phyloP scores from a whole-genome alignment of 2,329 filamentous ascomycete genomes.

The Exophiala oligosperma region DNA sequence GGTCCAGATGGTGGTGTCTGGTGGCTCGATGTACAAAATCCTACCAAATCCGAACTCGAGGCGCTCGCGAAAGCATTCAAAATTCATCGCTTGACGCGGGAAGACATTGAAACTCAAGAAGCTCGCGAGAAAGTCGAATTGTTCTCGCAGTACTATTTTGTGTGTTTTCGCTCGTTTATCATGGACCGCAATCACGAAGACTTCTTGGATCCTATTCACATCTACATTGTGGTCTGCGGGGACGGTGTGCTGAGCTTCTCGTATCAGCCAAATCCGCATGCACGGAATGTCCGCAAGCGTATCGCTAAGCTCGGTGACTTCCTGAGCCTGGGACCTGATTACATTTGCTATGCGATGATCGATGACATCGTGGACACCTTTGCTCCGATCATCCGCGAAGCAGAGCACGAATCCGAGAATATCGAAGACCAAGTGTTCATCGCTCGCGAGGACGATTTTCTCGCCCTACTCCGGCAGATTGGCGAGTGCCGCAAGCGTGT shows the following conservation, averaged over 20 bases:
- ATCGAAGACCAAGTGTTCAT: conserved; percentile 97
- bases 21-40: conserved; percentile 95
- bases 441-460: conserved; percentile 85
- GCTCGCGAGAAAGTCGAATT: conserved; percentile 97
- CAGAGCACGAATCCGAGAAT: conserved; percentile 83
- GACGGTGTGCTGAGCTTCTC: conserved; percentile 95
- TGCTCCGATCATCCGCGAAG: conserved; percentile 80
- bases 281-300: conserved; percentile 82
- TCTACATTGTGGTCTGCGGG: conserved; percentile 95
- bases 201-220: conserved; percentile 91
- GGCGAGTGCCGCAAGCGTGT: conserved; percentile 91
- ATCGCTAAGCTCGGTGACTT: conserved; percentile 94
- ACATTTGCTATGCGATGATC: conserved; percentile 98
- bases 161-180: conserved; percentile 94
- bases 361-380: conserved; percentile 98
- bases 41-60: conserved; percentile 82
- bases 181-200: conserved; percentile 75
- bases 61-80: conserved; percentile 92
- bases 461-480: conserved; percentile 81
- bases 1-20: conserved; percentile 79
- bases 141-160: conserved; percentile 97
- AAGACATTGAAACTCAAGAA: conserved; percentile 94
- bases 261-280: conserved; percentile 83
- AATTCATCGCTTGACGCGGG: conserved; percentile 90
- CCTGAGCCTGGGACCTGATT: conserved; percentile 90